A percentile compares a stretch with the other conserved stretches of the same genome.
These are phyloP conservation scores for Fusarium succisae DNA, from an alignment of 2,329 filamentous ascomycete genomes.

Conservation along the genomic window DNA sequence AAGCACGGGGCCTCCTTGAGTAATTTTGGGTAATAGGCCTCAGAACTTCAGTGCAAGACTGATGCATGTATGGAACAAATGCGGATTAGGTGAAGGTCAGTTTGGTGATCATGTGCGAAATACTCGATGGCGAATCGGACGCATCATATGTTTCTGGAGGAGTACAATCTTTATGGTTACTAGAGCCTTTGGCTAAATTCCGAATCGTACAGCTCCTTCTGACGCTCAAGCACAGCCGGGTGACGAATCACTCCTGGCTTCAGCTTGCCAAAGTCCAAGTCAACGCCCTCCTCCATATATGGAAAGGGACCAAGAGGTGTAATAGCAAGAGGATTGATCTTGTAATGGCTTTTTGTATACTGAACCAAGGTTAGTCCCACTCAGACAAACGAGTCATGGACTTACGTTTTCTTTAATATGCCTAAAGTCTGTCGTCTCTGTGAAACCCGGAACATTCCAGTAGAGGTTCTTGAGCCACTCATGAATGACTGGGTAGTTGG, in stretches of 20 bases:
- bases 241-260: constrained; percentile 35
- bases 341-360: constrained; percentile 42
- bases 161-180: no score
- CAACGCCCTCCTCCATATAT: constrained; percentile 34
- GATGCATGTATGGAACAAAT: background rate
- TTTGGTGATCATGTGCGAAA: no score
- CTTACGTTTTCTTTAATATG: constrained; percentile 71
- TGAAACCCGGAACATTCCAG: constrained; percentile 66
- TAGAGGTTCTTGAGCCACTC: constrained; percentile 75
- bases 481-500: constrained; percentile 73
- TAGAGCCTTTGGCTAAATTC: background rate
- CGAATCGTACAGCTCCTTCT: constrained; percentile 35
- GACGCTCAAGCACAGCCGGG: constrained; percentile 37
- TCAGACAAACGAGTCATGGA: accelerated
- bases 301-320: constrained; percentile 42
- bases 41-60: background rate
- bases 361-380: background rate
- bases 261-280: constrained; percentile 33
- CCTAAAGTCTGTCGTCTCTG: constrained; percentile 68
- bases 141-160: background rate
- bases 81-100: no score
- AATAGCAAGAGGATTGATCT: constrained; percentile 42
- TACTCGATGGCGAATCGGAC: background rate
- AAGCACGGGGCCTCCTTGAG: background rate
- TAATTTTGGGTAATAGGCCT: accelerated